Evolutionary conservation across 306 rosid genomes (phyloP).

Genomic region (Carpinus viminea): DNA sequence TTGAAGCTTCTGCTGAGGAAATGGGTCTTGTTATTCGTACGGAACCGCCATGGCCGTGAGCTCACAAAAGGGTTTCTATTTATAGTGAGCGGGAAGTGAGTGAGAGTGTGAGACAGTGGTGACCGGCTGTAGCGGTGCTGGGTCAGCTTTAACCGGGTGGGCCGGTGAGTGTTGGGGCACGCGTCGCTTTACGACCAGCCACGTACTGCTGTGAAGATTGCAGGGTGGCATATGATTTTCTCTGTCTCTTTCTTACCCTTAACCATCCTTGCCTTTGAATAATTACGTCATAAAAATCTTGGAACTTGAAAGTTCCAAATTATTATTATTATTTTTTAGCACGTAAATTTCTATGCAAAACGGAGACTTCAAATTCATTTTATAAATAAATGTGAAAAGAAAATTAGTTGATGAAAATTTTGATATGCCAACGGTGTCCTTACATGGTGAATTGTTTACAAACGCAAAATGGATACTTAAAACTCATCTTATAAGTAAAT

Average conservation of each 20-base stretch:
- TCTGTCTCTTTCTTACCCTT: slow-evolving; percentile 6
- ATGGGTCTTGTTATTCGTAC: neutral
- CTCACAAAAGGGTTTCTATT: neutral
- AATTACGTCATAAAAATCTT: too few species aligned
- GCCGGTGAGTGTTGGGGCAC: slow-evolving; percentile 12
- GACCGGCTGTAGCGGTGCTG: slow-evolving; percentile 26
- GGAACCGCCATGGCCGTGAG: slow-evolving; percentile 23
- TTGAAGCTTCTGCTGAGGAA: neutral
- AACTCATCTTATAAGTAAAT: too few species aligned
- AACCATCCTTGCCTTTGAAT: too few species aligned
- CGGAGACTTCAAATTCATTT: too few species aligned
- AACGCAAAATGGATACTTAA: too few species aligned
- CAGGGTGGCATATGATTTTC: slow-evolving; percentile 14
- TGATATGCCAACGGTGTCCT: too few species aligned
- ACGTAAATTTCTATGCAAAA: too few species aligned
- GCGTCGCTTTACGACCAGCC: neutral
- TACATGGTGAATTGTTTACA: too few species aligned
- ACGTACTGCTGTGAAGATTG: slow-evolving; percentile 12
- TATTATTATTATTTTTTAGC: too few species aligned
- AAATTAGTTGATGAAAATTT: too few species aligned
- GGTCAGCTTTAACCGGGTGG: neutral
- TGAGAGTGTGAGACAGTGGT: neutral
- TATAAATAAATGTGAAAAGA: too few species aligned
- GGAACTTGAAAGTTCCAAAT: too few species aligned
- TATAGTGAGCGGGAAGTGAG: slow-evolving; percentile 30